Evolutionary conservation across 805 yeast genomes (phyloP).

Genomic region (Pichia rugopelliculosa): DNA sequence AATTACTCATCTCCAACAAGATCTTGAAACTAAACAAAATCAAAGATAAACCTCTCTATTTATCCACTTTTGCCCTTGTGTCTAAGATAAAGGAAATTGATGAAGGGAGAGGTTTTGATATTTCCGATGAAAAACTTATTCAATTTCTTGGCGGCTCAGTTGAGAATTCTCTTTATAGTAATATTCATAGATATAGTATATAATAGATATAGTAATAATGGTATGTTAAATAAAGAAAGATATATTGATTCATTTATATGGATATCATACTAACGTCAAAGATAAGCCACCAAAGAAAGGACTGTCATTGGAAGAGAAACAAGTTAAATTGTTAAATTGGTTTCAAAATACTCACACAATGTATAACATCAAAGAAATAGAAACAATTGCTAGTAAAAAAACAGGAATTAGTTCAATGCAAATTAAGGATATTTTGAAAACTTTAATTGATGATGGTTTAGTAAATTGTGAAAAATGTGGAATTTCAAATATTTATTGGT

Average conservation of each 20-base stretch:
- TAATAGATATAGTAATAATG: background rate
- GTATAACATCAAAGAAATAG: constrained; percentile 46
- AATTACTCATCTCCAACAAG: constrained; percentile 16
- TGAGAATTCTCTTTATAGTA: constrained; percentile 2
- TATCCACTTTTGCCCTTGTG: constrained; percentile 5
- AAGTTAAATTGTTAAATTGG: constrained; percentile 30
- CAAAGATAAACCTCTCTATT: constrained; percentile 9
- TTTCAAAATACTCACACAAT: constrained; percentile 34
- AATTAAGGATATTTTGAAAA: constrained; percentile 42
- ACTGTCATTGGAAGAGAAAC: constrained; percentile 35
- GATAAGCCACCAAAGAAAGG: constrained; percentile 21
- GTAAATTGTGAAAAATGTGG: constrained; percentile 52
- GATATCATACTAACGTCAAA: too few relatives aligned
- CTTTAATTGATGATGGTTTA: constrained; percentile 41
- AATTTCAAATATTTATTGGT: constrained; percentile 43
- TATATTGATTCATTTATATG: background rate
- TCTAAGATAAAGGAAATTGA: constrained; percentile 6
- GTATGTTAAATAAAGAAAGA: background rate
- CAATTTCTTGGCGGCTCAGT: constrained; percentile 14
- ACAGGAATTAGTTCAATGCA: constrained; percentile 47
- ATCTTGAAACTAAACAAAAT: constrained; percentile 15
- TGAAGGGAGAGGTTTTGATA: background rate
- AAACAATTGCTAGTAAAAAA: constrained; percentile 36
- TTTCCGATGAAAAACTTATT: constrained; percentile 7
- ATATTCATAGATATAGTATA: background rate